A percentile compares a stretch with the other conserved stretches of the same genome.
phyloP scores from a whole-genome alignment of 2,329 filamentous ascomycete genomes.

The Xylaria arbuscula region DNA sequence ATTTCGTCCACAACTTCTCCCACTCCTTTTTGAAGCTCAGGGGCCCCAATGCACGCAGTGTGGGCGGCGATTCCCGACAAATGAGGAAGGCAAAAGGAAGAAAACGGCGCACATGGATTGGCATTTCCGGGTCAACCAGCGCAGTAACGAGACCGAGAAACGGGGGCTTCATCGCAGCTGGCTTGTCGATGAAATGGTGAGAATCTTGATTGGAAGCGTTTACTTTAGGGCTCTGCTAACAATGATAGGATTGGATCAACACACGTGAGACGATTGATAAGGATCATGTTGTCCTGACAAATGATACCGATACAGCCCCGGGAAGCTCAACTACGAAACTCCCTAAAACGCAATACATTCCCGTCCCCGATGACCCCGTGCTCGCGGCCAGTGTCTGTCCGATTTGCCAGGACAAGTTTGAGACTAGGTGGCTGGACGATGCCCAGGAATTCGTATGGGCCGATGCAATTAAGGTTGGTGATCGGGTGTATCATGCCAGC shows the following conservation, averaged over 20 bases:
- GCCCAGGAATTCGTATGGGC: constrained; percentile 98
- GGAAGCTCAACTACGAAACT: constrained; percentile 59
- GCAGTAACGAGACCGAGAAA: constrained; percentile 86
- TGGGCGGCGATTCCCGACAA: constrained; percentile 83
- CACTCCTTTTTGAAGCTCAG: constrained; percentile 80
- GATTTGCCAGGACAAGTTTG: constrained; percentile 95
- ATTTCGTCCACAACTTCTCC: constrained; percentile 78
- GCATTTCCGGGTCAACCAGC: constrained; percentile 95
- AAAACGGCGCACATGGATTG: constrained; percentile 96
- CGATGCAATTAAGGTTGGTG: constrained; percentile 82
- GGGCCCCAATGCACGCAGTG: constrained; percentile 92
- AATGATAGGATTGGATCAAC: constrained; percentile 83
- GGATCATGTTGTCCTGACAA: constrained; percentile 55
- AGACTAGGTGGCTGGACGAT: constrained; percentile 90
- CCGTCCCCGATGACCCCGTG: constrained; percentile 81
- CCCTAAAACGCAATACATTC: constrained; percentile 76
- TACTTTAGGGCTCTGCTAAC: constrained; percentile 45
- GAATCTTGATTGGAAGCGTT: constrained; percentile 44
- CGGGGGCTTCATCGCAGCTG: constrained; percentile 91
- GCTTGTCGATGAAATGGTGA: constrained; percentile 89
- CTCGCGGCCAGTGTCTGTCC: constrained; percentile 84
- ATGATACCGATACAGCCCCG: constrained; percentile 54
- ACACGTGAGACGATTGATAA: constrained; percentile 83
- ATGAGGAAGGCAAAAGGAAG: constrained; percentile 81
- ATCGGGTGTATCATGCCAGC: constrained; percentile 86